A percentile compares a stretch with the other conserved stretches of the same genome.
Evolutionary conservation across 2,329 filamentous ascomycete genomes (phyloP).

Genomic region (Raffaelea albimanens): DNA sequence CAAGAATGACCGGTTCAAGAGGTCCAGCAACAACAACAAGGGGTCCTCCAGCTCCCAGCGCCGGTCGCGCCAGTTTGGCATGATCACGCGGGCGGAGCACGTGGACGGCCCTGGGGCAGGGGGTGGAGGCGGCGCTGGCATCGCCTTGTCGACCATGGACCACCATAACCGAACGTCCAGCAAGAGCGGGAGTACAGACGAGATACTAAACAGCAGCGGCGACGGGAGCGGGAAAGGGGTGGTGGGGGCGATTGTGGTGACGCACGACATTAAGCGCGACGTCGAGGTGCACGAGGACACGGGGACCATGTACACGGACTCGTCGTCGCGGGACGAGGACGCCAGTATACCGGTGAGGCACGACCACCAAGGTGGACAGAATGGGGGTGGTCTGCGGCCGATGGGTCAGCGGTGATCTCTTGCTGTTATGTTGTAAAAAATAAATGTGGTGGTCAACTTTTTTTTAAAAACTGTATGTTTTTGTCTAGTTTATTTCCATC

Average conservation of each 20-base stretch:
- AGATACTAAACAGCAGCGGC: conserved; percentile 1
- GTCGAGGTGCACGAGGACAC: not conserved
- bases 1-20: not conserved
- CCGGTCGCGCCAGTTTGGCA: conserved; percentile 2
- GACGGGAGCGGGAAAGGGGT: not conserved
- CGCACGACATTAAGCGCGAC: conserved; percentile 3
- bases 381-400: no score
- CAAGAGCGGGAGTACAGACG: conserved; percentile 6
- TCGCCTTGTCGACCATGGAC: not conserved
- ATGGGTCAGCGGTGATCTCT: no score
- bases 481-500: no score
- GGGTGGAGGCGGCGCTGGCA: not conserved
- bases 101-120: not conserved
- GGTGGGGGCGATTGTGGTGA: not conserved
- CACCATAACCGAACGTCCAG: conserved; percentile 2
- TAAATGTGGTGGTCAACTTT: no score
- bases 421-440: no score
- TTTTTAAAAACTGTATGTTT: no score
- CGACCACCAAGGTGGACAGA: no score
- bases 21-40: no score
- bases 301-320: not conserved
- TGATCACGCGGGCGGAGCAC: not conserved
- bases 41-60: not conserved
- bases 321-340: not conserved
- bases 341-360: not conserved